phyloP scores from a whole-genome alignment of 164 flowering plant species.

The Annona squamosa region DNA sequence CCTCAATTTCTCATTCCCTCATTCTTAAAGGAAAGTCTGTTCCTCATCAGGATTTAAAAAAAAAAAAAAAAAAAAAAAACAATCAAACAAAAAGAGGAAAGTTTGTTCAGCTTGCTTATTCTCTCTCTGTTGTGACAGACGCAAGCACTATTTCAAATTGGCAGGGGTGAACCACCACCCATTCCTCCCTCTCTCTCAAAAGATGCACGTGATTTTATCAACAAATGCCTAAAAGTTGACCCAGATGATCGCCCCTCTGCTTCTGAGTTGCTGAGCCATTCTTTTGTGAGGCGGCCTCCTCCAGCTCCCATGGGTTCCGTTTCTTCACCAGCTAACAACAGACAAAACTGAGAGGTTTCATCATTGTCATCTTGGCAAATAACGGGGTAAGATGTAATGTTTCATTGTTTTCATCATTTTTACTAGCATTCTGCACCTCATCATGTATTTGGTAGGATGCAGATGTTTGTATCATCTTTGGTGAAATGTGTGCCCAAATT shows the following conservation, averaged over 20 bases:
- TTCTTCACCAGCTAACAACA: constrained; percentile 22
- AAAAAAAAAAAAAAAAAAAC: too few relatives aligned
- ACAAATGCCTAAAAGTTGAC: constrained; percentile 51
- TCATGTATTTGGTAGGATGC: not conserved
- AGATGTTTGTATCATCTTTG: not conserved
- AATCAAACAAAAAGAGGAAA: not conserved
- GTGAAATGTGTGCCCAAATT: not conserved
- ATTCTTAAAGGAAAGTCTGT: too few relatives aligned
- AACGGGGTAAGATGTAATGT: not conserved
- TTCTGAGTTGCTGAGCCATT: constrained; percentile 64
- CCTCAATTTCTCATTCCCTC: too few relatives aligned
- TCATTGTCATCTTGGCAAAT: not conserved
- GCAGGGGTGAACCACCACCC: constrained; percentile 61
- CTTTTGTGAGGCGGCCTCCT: constrained; percentile 53
- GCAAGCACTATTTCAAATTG: constrained; percentile 70
- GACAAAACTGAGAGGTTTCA: not conserved
- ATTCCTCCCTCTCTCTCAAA: constrained; percentile 55
- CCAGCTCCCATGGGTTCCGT: constrained; percentile 26
- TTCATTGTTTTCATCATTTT: too few relatives aligned
- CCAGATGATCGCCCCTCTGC: constrained; percentile 72
- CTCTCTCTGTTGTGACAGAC: constrained; percentile 34
- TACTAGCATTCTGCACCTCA: not conserved
- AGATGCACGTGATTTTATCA: constrained; percentile 71
- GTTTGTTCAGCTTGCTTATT: not conserved
- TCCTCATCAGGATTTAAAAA: too few relatives aligned